These are phyloP conservation scores for Boletus reticuloceps DNA, from an alignment of 768 basidiomycete species.

Conservation along the genomic window DNA sequence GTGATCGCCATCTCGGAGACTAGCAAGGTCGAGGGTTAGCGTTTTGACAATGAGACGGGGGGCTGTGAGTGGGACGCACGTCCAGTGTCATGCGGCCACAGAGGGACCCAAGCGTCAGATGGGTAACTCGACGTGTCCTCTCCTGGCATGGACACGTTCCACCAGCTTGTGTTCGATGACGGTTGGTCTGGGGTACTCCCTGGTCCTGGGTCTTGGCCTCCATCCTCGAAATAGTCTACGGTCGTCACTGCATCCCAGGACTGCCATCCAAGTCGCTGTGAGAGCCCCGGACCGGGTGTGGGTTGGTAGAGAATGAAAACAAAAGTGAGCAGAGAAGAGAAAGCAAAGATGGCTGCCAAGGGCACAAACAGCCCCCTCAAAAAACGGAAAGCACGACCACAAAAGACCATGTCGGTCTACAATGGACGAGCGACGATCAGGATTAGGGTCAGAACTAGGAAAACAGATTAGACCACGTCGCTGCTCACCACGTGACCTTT, in stretches of 20 bases:
- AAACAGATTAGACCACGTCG: too few species aligned
- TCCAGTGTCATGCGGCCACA: constrained; percentile 29
- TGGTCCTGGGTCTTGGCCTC: background rate
- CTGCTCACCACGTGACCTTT: background rate
- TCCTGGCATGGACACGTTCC: constrained; percentile 16
- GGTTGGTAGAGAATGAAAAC: constrained; percentile 83
- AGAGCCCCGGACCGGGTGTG: constrained; percentile 62
- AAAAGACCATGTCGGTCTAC: constrained; percentile 1
- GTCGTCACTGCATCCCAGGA: constrained; percentile 70
- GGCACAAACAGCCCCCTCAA: constrained; percentile 57
- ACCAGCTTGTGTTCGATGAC: constrained; percentile 14
- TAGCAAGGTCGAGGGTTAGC: constrained; percentile 24
- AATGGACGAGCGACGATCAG: too few species aligned
- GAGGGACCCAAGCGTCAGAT: constrained; percentile 49
- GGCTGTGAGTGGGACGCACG: constrained; percentile 12
- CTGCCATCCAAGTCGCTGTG: constrained; percentile 85
- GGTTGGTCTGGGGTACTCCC: background rate
- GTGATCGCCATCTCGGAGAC: constrained; percentile 81
- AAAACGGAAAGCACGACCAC: constrained; percentile 47
- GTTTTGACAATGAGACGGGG: background rate
- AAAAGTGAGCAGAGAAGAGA: constrained; percentile 71
- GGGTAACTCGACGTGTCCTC: constrained; percentile 69
- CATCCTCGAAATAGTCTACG: background rate
- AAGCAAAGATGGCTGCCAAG: constrained; percentile 56
- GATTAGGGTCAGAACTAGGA: too few species aligned